Evolutionary conservation across 2,329 filamentous ascomycete genomes (phyloP), one percentile per base, ranked within the genome.

Genomic region (Ophiostoma ulmi): DNA sequence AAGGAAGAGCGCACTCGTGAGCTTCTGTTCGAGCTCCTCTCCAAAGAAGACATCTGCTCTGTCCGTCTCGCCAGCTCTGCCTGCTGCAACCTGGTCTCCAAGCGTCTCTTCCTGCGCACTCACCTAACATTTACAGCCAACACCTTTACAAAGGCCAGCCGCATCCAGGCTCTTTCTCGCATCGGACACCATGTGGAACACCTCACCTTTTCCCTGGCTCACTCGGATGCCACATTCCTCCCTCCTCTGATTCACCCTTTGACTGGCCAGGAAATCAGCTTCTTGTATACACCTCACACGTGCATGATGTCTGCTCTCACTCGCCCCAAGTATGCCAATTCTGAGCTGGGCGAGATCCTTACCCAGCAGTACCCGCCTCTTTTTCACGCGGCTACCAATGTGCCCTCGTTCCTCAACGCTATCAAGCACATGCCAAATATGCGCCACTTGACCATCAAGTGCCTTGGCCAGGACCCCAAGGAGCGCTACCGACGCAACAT

Each of bases 381-480:
- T 2, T 97, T 97, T 80, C 93, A 97, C 77, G 91, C 93, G 7
- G 91, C 93, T 8, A 94, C 92, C 72, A 95, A 97, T 77, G 90
- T 96, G 7, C 87, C 91, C 5, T 91, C 91, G 55, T 97, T 97
- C 81, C 89, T 94, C 75, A 85, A 88, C 73, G 91, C 91, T 67
- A 83, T 97, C 77, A 86, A 85, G 48, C 82, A 88, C 73, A 79
- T 97, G 76, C 81, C 87, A 71, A 90, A 90, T 75, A 82, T 97
- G 75, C 83, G 87, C 65, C 91, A 94, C 78, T 83, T 97, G 72
- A 90, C 87, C 67, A 86, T 97, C 77, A 88, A 87, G 72, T 95
- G 92, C 75, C 91, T 91, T 5, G 90, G 88, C 52, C 90, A 93
- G 78, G 83, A 88, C 72, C 82, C 88, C 20, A 81, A 84, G 52